Evolutionary conservation across 2,329 filamentous ascomycete species (phyloP), one percentile per base, ranked within the genome.

Genomic region (Cercospora janseana): DNA sequence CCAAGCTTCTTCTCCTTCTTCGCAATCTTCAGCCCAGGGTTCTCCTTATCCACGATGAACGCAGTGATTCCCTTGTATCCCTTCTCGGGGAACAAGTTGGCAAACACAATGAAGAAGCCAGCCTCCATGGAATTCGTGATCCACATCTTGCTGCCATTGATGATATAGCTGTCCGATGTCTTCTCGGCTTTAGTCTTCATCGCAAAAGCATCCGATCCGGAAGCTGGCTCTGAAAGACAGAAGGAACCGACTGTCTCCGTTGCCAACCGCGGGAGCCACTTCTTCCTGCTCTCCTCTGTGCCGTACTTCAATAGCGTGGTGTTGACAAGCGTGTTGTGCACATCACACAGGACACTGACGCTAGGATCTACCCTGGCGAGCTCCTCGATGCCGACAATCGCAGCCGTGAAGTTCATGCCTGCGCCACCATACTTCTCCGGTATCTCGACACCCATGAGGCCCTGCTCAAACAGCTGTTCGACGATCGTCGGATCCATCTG

Each of bases 1-100:
- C 93, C 93, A 41, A 98, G 84, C 79, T 98, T 98, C 86, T 97
- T 97, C 79, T 98, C 93, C 79, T 98, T 98, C 82, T 98, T 98
- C 31, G 93, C 90, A 65, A 98, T 94, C 54, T 82, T 85, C 78
- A 98, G 96, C 26, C 93, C 93, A 48, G 86, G 84, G 42, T 82
- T 87, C 64, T 79, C 85, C 77, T 95, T 96, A 73, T 96, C 91
- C 32, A 97, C 85, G 54, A 98, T 77, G 69, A 98, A 98, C 45
- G 93, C 93, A 2, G 90, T 91, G 71, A 98, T 98, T 51, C 93
- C 93, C 73, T 91, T 92, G 79, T 98, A 96, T 46, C 90, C 92
- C 75, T 92, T 90, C 74, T 82, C 85, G 0, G 86, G 91, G 68
- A 96, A 86, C 29, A 98, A 77, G 73, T 96, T 98, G 66, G 93